Conservation (phyloP, 2,329 filamentous ascomycete species). For the Zasmidium citrigriseum region DNA sequence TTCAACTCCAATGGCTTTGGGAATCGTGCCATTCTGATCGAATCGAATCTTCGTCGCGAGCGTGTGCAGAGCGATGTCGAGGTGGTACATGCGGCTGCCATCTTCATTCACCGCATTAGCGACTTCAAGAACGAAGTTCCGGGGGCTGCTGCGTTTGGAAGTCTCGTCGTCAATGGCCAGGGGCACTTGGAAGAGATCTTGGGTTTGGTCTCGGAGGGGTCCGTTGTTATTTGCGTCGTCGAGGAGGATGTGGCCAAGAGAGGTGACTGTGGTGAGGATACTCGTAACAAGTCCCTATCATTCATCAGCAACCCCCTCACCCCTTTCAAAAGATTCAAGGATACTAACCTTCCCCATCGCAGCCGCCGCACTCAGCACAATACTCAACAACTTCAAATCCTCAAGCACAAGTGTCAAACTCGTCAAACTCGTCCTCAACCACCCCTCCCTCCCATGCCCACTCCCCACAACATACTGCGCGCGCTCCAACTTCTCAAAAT, state of each 20-base stretch:
- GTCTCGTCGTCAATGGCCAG: constrained; percentile 33
- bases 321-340: constrained; percentile 48
- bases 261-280: constrained; percentile 27
- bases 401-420: constrained; percentile 53
- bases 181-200: constrained; percentile 61
- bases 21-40: constrained; percentile 58
- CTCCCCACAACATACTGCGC: constrained; percentile 50
- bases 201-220: constrained; percentile 46
- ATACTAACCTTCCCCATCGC: constrained; percentile 52
- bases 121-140: constrained; percentile 57
- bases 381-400: constrained; percentile 56
- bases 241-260: constrained; percentile 21
- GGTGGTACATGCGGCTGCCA: constrained; percentile 56
- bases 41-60: constrained; percentile 68
- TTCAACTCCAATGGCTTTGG: constrained; percentile 50
- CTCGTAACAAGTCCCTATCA: constrained; percentile 22
- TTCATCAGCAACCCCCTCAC: constrained; percentile 42
- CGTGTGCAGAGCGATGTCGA: constrained; percentile 61
- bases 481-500: constrained; percentile 56
- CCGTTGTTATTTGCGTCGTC: constrained; percentile 47
- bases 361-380: constrained; percentile 55
- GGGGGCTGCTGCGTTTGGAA: constrained; percentile 51
- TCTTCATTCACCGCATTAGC: constrained; percentile 52
- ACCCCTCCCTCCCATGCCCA: constrained; percentile 61
- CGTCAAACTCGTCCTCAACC: constrained; percentile 55